Percentiles rank a stretch among this genome's conserved stretches.
These are phyloP conservation scores for Phlyctochytrium planicorne DNA, from an alignment of 192 early-diverging fungal genomes.

Conservation along the genomic window DNA sequence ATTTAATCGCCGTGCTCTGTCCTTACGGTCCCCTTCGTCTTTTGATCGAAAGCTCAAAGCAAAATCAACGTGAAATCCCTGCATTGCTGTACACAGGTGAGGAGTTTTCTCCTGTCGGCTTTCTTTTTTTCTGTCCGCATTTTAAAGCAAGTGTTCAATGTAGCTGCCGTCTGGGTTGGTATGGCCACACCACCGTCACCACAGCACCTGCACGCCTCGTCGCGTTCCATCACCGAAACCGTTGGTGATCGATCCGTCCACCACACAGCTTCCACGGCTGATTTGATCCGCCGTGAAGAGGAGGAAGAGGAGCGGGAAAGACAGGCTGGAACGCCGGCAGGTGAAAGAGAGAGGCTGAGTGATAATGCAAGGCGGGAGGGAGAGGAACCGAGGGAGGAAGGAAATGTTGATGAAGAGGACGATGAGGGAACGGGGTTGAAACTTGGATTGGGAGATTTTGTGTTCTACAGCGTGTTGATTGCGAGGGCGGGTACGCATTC, in stretches of 20 bases:
- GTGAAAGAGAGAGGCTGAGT: constrained; percentile 7
- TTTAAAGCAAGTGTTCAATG: background rate
- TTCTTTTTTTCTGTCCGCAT: background rate
- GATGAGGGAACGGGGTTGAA: constrained; percentile 71
- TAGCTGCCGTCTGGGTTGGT: constrained; percentile 5
- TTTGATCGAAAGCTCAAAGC: constrained; percentile 72
- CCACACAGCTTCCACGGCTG: constrained; percentile 3
- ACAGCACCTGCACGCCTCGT: background rate
- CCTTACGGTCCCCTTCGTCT: constrained; percentile 84
- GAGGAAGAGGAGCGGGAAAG: no score
- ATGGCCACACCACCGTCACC: background rate
- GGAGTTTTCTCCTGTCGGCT: no score
- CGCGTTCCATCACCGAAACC: background rate
- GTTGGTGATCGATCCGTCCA: background rate
- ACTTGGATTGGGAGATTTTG: constrained; percentile 88
- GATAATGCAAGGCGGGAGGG: no score
- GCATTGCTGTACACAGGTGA: constrained; percentile 66
- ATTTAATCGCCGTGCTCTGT: constrained; percentile 86
- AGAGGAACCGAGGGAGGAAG: no score
- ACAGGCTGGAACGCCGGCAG: no score
- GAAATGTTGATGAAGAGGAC: constrained; percentile 37
- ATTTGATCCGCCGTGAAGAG: background rate
- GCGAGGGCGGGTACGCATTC: constrained; percentile 65
- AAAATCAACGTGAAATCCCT: constrained; percentile 75
- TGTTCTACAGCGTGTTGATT: constrained; percentile 83